Percentiles rank a stretch among this genome's conserved stretches.
phyloP scores from a whole-genome alignment of 2,329 filamentous ascomycete genomes.

The Colletotrichum horii region DNA sequence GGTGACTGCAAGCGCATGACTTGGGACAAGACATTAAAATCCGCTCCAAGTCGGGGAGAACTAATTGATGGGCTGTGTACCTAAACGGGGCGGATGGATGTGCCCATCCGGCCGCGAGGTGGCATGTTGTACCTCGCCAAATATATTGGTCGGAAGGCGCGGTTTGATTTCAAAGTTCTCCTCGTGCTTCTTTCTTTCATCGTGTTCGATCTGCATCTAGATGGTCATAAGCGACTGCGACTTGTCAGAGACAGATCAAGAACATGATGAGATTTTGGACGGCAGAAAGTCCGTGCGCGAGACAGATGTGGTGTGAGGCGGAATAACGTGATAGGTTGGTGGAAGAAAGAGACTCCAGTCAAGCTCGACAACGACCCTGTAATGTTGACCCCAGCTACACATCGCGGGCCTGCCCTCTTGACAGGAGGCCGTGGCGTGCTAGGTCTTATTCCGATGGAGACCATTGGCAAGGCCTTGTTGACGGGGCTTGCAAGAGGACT shows the following conservation, averaged over 20 bases:
- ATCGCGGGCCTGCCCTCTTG: constrained; percentile 3
- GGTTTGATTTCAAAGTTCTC: background rate
- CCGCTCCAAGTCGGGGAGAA: background rate
- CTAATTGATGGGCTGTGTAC: background rate
- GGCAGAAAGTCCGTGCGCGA: background rate
- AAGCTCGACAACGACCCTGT: background rate
- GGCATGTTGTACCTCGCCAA: background rate
- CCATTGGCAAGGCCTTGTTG: constrained; percentile 2
- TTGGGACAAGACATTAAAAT: background rate
- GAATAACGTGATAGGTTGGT: background rate
- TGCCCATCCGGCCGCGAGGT: background rate
- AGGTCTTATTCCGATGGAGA: constrained; percentile 17
- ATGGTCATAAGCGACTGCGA: background rate
- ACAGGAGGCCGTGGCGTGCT: constrained; percentile 6
- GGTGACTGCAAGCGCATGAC: background rate
- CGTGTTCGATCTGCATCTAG: constrained; percentile 6
- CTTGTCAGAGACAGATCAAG: background rate
- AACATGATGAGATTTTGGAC: background rate
- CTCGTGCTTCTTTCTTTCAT: background rate
- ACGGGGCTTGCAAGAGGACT: background rate
- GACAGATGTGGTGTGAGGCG: background rate
- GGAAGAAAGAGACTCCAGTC: background rate
- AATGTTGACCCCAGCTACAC: background rate
- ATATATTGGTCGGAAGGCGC: background rate
- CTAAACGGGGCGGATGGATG: background rate